Conservation (phyloP, 78 protist genomes). For the Anaeramoeba ignava region DNA sequence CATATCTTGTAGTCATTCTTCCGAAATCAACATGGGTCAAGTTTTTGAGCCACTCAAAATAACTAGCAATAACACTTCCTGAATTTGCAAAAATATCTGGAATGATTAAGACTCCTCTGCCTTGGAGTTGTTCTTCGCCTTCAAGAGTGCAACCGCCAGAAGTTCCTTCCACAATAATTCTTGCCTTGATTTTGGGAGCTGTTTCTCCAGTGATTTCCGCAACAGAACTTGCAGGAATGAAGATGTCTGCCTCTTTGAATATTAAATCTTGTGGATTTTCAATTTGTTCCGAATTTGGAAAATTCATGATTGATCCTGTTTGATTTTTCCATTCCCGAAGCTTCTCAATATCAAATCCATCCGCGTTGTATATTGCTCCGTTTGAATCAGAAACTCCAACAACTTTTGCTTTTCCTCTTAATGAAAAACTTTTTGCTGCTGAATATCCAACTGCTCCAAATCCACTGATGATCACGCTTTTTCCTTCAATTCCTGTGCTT, state of each 20-base stretch:
- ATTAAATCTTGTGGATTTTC: constrained; percentile 28
- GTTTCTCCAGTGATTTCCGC: constrained; percentile 7
- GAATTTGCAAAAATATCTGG: constrained; percentile 68
- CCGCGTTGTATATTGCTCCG: constrained; percentile 47
- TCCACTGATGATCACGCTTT: constrained; percentile 63
- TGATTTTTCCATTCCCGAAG: constrained; percentile 18
- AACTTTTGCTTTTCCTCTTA: constrained; percentile 51
- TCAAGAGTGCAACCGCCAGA: constrained; percentile 71
- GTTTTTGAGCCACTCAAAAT: constrained; percentile 81
- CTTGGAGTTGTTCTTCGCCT: constrained; percentile 36
- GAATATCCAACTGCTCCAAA: constrained; percentile 75
- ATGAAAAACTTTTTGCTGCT: constrained; percentile 54
- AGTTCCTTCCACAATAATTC: constrained; percentile 54
- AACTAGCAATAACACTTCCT: constrained; percentile 79
- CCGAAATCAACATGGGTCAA: constrained; percentile 38
- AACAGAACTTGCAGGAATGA: constrained; percentile 72
- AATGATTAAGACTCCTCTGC: constrained; percentile 48
- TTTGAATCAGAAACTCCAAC: constrained; percentile 65
- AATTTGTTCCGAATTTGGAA: neutral
- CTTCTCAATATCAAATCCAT: constrained; percentile 46
- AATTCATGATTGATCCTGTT: neutral
- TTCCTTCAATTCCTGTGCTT: constrained; percentile 24
- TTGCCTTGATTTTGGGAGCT: constrained; percentile 6
- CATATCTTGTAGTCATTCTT: constrained; percentile 56
- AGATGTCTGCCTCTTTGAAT: constrained; percentile 63